Percentiles rank a stretch among this genome's conserved stretches.
These are phyloP conservation scores for Saccharomycopsis fibuligera DNA, from an alignment of 805 yeast genomes.

Conservation along the genomic window DNA sequence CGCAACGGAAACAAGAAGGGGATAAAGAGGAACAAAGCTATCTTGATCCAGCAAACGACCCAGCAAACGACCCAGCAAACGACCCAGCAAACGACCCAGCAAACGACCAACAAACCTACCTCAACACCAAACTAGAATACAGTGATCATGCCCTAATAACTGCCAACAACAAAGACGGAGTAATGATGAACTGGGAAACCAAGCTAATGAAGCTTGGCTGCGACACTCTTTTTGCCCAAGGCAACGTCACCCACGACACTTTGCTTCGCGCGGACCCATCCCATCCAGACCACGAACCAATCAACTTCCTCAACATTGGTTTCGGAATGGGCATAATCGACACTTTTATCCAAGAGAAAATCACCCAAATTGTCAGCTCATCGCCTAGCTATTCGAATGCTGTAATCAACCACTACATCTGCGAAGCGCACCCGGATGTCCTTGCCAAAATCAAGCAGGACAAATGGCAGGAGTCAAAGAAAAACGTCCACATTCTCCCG, in stretches of 20 bases:
- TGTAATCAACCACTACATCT: conserved; percentile 75
- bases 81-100: conserved; percentile 44
- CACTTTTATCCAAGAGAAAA: conserved; percentile 52
- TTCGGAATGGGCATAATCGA: conserved; percentile 98
- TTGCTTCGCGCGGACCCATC: too few species aligned
- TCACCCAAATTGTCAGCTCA: conserved; percentile 20
- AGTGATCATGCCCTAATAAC: conserved; percentile 65
- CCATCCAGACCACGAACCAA: conserved; percentile 33
- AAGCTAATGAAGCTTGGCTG: conserved; percentile 78
- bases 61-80: too few species aligned
- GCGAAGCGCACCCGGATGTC: conserved; percentile 95
- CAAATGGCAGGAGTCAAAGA: conserved; percentile 80
- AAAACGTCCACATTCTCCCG: conserved; percentile 64
- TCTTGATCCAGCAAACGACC: too few species aligned
- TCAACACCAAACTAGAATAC: conserved; percentile 62
- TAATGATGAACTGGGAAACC: conserved; percentile 97
- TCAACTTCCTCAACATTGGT: conserved; percentile 73
- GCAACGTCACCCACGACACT: conserved; percentile 27
- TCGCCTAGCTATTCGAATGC: background rate
- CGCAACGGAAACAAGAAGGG: background rate
- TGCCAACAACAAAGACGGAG: conserved; percentile 72
- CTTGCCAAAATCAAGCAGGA: conserved; percentile 52
- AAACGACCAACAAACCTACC: conserved; percentile 54
- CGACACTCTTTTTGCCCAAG: conserved; percentile 43
- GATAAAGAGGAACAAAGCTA: too few species aligned